Conservation (phyloP, 1,284 basidiomycete species). For the Ustilago nuda region DNA sequence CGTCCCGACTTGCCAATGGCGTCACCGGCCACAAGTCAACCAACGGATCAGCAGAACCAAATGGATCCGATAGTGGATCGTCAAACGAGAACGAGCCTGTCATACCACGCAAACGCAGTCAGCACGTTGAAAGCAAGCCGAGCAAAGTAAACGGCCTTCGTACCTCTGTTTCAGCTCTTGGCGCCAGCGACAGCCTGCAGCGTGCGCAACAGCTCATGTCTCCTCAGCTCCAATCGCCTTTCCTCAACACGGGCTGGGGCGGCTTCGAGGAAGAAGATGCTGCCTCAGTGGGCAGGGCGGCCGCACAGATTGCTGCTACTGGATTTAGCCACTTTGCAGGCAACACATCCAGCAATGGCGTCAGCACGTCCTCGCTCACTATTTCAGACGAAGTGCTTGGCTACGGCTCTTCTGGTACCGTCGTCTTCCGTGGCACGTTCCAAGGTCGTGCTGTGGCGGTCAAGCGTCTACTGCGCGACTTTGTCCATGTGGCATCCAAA, state of each 20-base stretch:
- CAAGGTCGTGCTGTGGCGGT: slow-evolving; percentile 97
- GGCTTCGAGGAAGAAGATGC: slow-evolving; percentile 41
- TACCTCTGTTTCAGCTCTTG: slow-evolving; percentile 13
- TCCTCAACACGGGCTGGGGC: slow-evolving; percentile 45
- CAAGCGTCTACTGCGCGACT: slow-evolving; percentile 93
- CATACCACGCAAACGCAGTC: slow-evolving; percentile 18
- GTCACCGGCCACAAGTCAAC: not conserved
- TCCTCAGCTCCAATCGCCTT: slow-evolving; percentile 34
- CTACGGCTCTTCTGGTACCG: slow-evolving; percentile 95
- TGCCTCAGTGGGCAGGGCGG: slow-evolving; percentile 38
- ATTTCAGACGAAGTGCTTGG: slow-evolving; percentile 71
- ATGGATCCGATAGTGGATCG: slow-evolving; percentile 26
- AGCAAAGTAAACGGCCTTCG: slow-evolving; percentile 17
- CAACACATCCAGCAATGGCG: slow-evolving; percentile 27
- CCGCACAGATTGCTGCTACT: slow-evolving; percentile 44
- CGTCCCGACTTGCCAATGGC: slow-evolving; percentile 17
- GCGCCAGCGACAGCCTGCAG: slow-evolving; percentile 46
- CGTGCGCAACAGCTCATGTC: slow-evolving; percentile 51
- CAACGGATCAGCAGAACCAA: slow-evolving; percentile 14
- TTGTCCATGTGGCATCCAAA: slow-evolving; percentile 91
- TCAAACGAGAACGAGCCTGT: slow-evolving; percentile 43
- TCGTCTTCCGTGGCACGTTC: slow-evolving; percentile 91
- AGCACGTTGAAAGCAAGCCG: slow-evolving; percentile 5
- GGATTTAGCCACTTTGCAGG: slow-evolving; percentile 29
- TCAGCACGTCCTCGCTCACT: slow-evolving; percentile 50